Evolutionary conservation across 2,329 filamentous ascomycete species (phyloP), one percentile per base, ranked within the genome.

Genomic region (Talaromyces albobiverticillius): DNA sequence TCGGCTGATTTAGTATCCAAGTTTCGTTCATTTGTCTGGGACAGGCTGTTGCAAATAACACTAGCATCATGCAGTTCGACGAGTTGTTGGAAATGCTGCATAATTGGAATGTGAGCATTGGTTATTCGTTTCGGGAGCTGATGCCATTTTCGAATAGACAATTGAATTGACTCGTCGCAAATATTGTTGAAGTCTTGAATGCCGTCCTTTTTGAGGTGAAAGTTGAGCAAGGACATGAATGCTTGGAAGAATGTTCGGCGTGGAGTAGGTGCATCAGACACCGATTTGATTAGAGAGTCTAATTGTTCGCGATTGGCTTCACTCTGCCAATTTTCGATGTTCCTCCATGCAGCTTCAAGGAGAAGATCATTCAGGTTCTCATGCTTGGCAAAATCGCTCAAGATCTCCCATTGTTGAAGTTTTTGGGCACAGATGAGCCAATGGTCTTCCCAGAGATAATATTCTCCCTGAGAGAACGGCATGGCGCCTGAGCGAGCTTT

Each of bases 361-460:
- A 96, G 85, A 48, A 99, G 83, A 68, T 99, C 94, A 67, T 96
- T 95, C 73, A 96, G 88, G 67, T 99, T 99, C 69, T 99, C 95
- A 65, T 99, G 94, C 73, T 99, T 99, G 3, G 94, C 92, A 66
- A 97, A 97, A 64, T 99, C 95, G 58, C 91, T 90, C 31, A 99
- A 74, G 54, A 99, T 93, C 64, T 99, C 94, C 94, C 94, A 99
- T 68, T 99, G 95, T 70, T 99, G 95, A 43, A 99, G 80, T 74
- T 99, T 99, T 74, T 97, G 91, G 0, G 93, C 94, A 70, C 94
- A 99, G 47, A 96, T 82, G 40, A 99, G 87, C 94, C 94, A 99
- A 64, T 99, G 95, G 67, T 99, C 94, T 73, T 99, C 94, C 94
- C 94, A 99, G 1, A 99, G 82, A 83, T 95, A 96, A 73, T 99